Percentiles rank a stretch among this genome's conserved stretches.
phyloP scores from a whole-genome alignment of 2,329 filamentous ascomycete genomes.

The Epicoccum nigrum region DNA sequence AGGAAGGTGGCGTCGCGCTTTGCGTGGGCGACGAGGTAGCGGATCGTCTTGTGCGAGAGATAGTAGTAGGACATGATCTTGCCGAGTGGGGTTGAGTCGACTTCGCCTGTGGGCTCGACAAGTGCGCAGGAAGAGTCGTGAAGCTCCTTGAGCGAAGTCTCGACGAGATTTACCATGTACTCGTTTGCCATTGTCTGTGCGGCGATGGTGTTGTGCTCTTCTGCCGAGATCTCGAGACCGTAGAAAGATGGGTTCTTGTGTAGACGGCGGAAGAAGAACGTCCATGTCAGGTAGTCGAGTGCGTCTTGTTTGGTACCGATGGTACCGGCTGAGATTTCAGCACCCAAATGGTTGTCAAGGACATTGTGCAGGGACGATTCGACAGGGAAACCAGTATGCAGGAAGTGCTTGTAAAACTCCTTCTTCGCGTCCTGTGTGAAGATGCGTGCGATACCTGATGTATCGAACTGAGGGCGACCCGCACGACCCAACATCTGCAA shows the following conservation, averaged over 20 bases:
- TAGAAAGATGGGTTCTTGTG: slow-evolving; percentile 99
- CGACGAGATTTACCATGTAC: slow-evolving; percentile 92
- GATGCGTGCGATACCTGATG: slow-evolving; percentile 92
- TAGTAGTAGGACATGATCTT: slow-evolving; percentile 99
- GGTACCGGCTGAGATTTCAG: slow-evolving; percentile 92
- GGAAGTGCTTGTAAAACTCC: slow-evolving; percentile 98
- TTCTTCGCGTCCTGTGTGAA: slow-evolving; percentile 98
- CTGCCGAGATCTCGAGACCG: slow-evolving; percentile 88
- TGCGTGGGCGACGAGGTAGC: slow-evolving; percentile 77
- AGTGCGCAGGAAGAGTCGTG: slow-evolving; percentile 83
- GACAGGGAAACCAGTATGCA: slow-evolving; percentile 97
- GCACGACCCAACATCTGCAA: slow-evolving; percentile 97
- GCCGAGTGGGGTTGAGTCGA: slow-evolving; percentile 87
- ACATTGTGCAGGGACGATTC: slow-evolving; percentile 97
- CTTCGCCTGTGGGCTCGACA: slow-evolving; percentile 83
- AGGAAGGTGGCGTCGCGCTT: slow-evolving; percentile 77
- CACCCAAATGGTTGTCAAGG: slow-evolving; percentile 93
- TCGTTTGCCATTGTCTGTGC: slow-evolving; percentile 90
- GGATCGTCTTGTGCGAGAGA: slow-evolving; percentile 88
- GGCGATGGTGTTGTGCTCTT: slow-evolving; percentile 85
- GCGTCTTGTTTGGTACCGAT: slow-evolving; percentile 95
- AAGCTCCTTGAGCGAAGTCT: slow-evolving; percentile 81
- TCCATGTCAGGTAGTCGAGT: slow-evolving; percentile 97
- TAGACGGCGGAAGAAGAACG: slow-evolving; percentile 95
- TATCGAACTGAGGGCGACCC: slow-evolving; percentile 94